Conservation (phyloP, 768 basidiomycete genomes). For the Sporobolomyces roseus region DNA sequence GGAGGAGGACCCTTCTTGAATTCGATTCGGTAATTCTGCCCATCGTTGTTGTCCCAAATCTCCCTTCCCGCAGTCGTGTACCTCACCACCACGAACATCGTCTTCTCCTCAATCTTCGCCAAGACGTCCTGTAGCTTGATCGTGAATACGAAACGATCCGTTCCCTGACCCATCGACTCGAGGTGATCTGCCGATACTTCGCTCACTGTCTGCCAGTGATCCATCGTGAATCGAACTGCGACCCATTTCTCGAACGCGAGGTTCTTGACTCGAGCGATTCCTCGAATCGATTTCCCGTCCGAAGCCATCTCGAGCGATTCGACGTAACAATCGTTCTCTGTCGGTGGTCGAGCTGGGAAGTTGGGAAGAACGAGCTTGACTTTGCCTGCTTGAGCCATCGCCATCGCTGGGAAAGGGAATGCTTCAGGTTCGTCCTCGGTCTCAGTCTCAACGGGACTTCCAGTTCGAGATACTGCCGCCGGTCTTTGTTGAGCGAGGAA, state of each 20-base stretch:
- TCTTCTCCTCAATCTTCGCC: conserved; percentile 73
- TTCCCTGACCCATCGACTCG: conserved; percentile 50
- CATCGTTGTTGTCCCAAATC: conserved; percentile 87
- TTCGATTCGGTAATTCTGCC: conserved; percentile 70
- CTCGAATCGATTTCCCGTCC: conserved; percentile 59
- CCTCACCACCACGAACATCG: conserved; percentile 70
- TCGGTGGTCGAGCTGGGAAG: conserved; percentile 56
- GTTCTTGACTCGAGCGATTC: conserved; percentile 74
- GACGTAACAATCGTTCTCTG: conserved; percentile 48
- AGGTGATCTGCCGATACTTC: conserved; percentile 78
- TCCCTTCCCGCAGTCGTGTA: conserved; percentile 64
- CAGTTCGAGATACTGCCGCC: conserved; percentile 82
- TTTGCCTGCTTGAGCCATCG: conserved; percentile 38
- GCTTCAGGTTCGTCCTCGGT: conserved; percentile 51
- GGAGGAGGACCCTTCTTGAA: conserved; percentile 54
- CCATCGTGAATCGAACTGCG: conserved; percentile 84
- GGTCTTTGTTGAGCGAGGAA: conserved; percentile 95
- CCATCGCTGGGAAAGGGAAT: conserved; percentile 50
- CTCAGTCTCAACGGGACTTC: conserved; percentile 67
- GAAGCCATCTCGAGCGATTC: conserved; percentile 52
- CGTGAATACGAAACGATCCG: conserved; percentile 72
- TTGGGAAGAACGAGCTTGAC: conserved; percentile 63
- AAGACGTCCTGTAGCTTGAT: conserved; percentile 74
- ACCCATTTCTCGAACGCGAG: conserved; percentile 82
- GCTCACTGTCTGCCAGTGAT: conserved; percentile 91